Evolutionary conservation across 169 alveolate species (phyloP), one percentile per base, ranked within the genome.

Genomic region (Eimeria falciformis): DNA sequence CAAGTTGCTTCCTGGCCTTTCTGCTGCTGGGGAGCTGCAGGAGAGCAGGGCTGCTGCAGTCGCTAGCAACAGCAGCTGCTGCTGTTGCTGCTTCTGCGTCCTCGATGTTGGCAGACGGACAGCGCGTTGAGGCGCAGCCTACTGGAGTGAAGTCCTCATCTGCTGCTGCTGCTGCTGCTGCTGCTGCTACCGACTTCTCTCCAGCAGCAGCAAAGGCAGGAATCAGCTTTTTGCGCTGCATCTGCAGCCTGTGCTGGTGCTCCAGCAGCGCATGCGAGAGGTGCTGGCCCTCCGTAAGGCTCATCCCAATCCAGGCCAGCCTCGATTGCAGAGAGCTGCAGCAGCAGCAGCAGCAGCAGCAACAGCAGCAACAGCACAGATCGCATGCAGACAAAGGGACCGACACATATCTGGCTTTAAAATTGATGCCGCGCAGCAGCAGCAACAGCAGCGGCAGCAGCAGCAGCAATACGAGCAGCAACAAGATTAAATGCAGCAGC

Each of bases 211-310:
- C 12, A 3, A 75, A 40, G 5, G 45, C 0, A 5, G 62, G 84
- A 2, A 4, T 6, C 27, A n/a, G 27, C 71, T 58, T 21, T 46
- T 45, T 75, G 18, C 37, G 29, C 29, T 37, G 66, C 84, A 9
- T 56, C 84, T 75, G 40, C 43, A 43, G 40, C 0, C 14, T 25
- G 23, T 27, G 84, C 84, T 75, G 84, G 66, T 43, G 56, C 84
- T 75, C 55, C 84, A 75, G 66, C 65, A 75, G 84, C 84, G 84
- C 84, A 75, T 75, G 84, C 84, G 45, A 56, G 1, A 75, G 53
- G 29, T 9, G 29, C 65, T 75, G 84, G 33, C 66, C 56, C 40
- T 75, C 84, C 43, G 65, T 33, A 7, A 75, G 18, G 66, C 84
- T 45, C 56, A 75, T 40, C 17, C 84, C 84, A 5, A 75, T 43